Percentiles rank a stretch among this genome's conserved stretches.
phyloP scores from a whole-genome alignment of 1,284 basidiomycete species.

The Fomitopsis schrenkii region DNA sequence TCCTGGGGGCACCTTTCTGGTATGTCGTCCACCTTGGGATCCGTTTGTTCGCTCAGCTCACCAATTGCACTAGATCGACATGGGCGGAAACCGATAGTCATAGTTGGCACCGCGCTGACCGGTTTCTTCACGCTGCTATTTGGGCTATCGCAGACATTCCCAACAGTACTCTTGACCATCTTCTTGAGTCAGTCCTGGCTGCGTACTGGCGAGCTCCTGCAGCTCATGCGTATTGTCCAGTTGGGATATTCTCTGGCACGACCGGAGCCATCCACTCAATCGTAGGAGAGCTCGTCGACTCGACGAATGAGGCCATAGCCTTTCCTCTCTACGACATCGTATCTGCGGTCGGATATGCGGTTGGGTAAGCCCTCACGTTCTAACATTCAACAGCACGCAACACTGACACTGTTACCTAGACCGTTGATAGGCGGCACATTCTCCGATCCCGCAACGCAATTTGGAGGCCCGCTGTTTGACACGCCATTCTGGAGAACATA shows the following conservation, averaged over 20 bases:
- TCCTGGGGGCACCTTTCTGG: constrained; percentile 32
- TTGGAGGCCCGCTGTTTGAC: constrained; percentile 38
- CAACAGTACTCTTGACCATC: constrained; percentile 40
- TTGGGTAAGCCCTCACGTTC: constrained; percentile 38
- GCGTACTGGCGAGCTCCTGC: not conserved
- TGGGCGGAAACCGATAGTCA: constrained; percentile 58
- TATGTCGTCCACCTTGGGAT: constrained; percentile 6
- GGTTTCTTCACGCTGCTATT: constrained; percentile 46
- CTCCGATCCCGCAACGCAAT: constrained; percentile 48
- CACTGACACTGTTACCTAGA: constrained; percentile 28
- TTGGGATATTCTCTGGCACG: constrained; percentile 49
- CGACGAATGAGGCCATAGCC: constrained; percentile 55
- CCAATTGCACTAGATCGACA: constrained; percentile 41
- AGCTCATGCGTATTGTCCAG: constrained; percentile 9
- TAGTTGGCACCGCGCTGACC: constrained; percentile 48
- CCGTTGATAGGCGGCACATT: constrained; percentile 61
- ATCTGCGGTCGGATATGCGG: constrained; percentile 56
- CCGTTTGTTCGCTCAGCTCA: not conserved
- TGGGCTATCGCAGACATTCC: constrained; percentile 50
- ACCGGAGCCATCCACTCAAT: constrained; percentile 58
- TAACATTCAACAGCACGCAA: not conserved
- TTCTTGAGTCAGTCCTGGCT: constrained; percentile 27
- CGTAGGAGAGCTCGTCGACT: constrained; percentile 63
- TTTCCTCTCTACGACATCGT: constrained; percentile 61
- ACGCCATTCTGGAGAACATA: constrained; percentile 40